Base-by-base conservation (phyloP, 1,139 yeast species). In the Pneumocystis wakefieldiae region DNA sequence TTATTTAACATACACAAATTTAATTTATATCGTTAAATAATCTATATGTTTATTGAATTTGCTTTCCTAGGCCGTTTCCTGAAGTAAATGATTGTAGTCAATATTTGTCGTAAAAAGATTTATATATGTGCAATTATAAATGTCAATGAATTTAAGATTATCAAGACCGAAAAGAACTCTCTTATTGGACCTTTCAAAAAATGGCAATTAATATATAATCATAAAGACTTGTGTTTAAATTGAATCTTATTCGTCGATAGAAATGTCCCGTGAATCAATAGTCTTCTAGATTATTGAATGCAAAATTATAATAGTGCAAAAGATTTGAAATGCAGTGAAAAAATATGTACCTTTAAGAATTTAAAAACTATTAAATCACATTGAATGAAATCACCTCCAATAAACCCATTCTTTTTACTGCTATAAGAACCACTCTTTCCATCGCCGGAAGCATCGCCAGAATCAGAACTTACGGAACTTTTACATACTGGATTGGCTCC, bases 401-500 rank as follows among this genome's bases (percentile, higher is more conserved):
- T 24, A 12, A 32, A 32, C 35, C 35, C 35, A 7, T 32, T 32
- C 35, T 32, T 32, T 32, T 32, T 32, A 32, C 35, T 32, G 7
- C 35, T 63, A 61, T 68, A 58, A 41, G 64, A 59, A 42, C 68
- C 58, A 53, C 67, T 59, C 15, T 62, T 60, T 59, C 63, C 29
- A 35, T 15, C 7, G 28, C 38, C 8, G 35, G 61, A 38, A 36
- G 29, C 29, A 4, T 32, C 19, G 7, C 59, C 61, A 60, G 72
- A 65, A 59, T 68, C 66, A 60, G 72, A 62, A 35, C 61, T 57
- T 57, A 70, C 69, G 62, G 68, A 61, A 57, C 71, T 66, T 37
- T 70, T 63, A 8, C 61, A 48, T 55, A 62, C 42, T 58, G 74
- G 67, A 62, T 75, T 72, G 72, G 75, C 79, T 62, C 84, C 78